Evolutionary conservation across 73 alveolate genomes (phyloP), one percentile per base, ranked within the genome.

Genomic region (Paramecium octaurelia): DNA sequence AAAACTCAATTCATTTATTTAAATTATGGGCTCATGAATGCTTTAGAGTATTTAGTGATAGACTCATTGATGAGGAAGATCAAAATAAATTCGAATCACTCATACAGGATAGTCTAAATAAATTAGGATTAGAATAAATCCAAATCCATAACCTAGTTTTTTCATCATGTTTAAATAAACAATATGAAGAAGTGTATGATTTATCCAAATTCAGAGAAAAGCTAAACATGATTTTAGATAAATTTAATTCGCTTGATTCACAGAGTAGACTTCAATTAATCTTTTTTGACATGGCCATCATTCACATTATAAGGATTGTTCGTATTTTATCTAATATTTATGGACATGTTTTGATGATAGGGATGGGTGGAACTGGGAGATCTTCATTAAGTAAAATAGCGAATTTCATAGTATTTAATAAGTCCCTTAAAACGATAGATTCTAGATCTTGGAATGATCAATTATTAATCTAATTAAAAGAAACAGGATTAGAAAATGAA

Each of bases 11-110:
- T 48, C 93, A 95, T 38, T 92, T 97, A 14, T 93, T 98, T 24
- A 96, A 96, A 94, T 92, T 96, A 16, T 98, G 99, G 99, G 98
- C 96, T 20, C 99, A 98, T 92, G 99, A 98, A 93, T 96, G 98
- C 24, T 94, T 92, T 43, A 94, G 99, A 77, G 99, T 98, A 34
- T 97, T 96, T 94, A 85, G 95, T 77, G 99, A 97, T 94, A 94
- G 99, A 86, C 80, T 96, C 3, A 90, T 95, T 59, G 90, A 91
- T 85, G 89, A 92, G 9, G 85, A 93, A 38, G 97, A 96, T 89
- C 59, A 87, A 58, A 87, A 83, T 7, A 83, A 58, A 7, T 89
- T 97, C 85, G 98, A 97, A 87, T 98, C 92, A 46, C 50, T 97
- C 9, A 64, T 97, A 44, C 97, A 95, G 85, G 97, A 95, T 48